phyloP scores from a whole-genome alignment of 306 rosid genomes.

The Luffa aegyptiaca region DNA sequence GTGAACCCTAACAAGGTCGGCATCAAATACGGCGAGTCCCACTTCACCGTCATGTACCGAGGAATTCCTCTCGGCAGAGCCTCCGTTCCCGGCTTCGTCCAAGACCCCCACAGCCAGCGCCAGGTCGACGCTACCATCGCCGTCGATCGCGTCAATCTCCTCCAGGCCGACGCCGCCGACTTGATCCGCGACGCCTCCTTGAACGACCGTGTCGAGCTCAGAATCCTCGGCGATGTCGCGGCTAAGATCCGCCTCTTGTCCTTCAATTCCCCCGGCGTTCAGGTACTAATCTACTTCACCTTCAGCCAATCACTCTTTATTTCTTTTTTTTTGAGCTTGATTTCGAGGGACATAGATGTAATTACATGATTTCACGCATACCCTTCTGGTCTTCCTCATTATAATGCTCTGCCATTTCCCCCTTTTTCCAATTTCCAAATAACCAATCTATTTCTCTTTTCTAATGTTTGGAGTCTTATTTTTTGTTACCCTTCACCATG shows the following conservation, averaged over 20 bases:
- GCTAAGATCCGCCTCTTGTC: slow-evolving; percentile 94
- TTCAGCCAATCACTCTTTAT: too few species aligned
- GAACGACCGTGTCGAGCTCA: slow-evolving; percentile 79
- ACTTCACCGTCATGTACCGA: slow-evolving; percentile 87
- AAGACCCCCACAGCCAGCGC: slow-evolving; percentile 57
- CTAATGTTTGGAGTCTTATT: too few species aligned
- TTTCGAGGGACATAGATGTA: neutral
- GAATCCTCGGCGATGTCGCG: slow-evolving; percentile 73
- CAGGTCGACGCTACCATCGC: slow-evolving; percentile 62
- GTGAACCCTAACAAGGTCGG: slow-evolving; percentile 90
- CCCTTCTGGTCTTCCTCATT: neutral
- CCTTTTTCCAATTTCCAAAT: neutral
- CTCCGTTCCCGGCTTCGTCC: slow-evolving; percentile 72
- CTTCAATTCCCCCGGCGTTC: slow-evolving; percentile 85
- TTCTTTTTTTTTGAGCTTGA: neutral
- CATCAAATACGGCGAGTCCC: slow-evolving; percentile 88
- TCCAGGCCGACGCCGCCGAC: slow-evolving; percentile 83
- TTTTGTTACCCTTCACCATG: too few species aligned
- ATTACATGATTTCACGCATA: neutral
- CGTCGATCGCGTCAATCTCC: slow-evolving; percentile 69
- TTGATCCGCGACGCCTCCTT: slow-evolving; percentile 75
- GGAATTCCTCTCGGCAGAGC: slow-evolving; percentile 85
- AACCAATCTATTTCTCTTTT: too few species aligned
- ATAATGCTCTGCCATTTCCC: neutral
- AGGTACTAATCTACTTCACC: slow-evolving; percentile 28